These are phyloP conservation scores for Echinosophora koreensis DNA, from an alignment of 306 rosid species.

Conservation along the genomic window DNA sequence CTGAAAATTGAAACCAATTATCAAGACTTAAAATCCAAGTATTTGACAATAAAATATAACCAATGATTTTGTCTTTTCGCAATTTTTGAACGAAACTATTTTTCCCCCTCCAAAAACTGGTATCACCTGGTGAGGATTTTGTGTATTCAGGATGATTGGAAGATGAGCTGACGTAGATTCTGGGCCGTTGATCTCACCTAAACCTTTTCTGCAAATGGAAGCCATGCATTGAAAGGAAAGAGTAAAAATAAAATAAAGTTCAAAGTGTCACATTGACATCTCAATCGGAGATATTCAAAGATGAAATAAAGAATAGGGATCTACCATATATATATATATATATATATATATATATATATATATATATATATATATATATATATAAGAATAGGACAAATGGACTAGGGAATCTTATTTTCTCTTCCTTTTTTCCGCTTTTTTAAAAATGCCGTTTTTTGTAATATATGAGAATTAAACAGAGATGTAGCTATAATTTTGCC, in stretches of 20 bases:
- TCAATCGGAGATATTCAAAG: not conserved
- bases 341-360: too few species aligned
- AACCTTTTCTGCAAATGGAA: constrained; percentile 33
- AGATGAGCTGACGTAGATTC: not conserved
- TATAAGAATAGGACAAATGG: too few species aligned
- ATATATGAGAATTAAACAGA: too few species aligned
- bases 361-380: too few species aligned
- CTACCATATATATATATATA: too few species aligned
- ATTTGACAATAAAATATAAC: not conserved
- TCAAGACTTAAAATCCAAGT: not conserved
- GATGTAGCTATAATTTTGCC: too few species aligned
- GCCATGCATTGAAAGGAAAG: not conserved
- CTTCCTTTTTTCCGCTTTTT: too few species aligned
- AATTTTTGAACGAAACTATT: too few species aligned
- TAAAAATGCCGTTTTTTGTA: too few species aligned
- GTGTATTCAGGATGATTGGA: constrained; percentile 4
- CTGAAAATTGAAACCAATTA: constrained; percentile 44
- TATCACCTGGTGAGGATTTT: constrained; percentile 23
- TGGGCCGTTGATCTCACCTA: not conserved
- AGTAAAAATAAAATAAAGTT: not conserved
- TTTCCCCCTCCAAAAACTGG: not conserved
- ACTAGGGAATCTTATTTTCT: too few species aligned
- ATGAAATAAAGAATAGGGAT: not conserved
- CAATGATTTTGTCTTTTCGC: not conserved
- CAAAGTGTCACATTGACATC: not conserved